Evolutionary conservation across 2,329 filamentous ascomycete genomes (phyloP).

Genomic region (Xylaria sp.): DNA sequence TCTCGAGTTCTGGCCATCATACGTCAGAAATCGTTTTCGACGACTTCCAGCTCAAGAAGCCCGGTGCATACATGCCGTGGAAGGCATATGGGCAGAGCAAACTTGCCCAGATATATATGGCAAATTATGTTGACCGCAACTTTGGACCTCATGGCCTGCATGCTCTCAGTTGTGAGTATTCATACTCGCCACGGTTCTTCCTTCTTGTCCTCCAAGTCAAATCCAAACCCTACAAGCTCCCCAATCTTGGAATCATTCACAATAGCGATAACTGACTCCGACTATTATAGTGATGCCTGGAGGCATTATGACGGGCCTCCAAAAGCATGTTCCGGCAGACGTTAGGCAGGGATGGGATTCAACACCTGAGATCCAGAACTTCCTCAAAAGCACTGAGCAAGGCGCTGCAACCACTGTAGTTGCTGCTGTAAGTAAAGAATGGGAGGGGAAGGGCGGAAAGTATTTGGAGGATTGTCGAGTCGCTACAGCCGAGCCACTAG

Average conservation of each 20-base stretch:
- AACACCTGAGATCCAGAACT: not conserved
- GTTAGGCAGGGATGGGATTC: not conserved
- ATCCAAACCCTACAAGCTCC: not conserved
- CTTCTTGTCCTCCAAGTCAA: not conserved
- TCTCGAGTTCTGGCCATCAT: constrained; percentile 33
- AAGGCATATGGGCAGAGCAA: constrained; percentile 55
- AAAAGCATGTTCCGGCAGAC: constrained; percentile 30
- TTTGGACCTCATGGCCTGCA: constrained; percentile 56
- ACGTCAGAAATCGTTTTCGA: constrained; percentile 27
- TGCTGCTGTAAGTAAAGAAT: constrained; percentile 53
- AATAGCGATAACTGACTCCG: not conserved
- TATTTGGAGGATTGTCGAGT: constrained; percentile 34
- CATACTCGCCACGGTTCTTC: not conserved
- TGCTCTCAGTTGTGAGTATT: constrained; percentile 46
- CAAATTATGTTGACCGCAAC: constrained; percentile 59
- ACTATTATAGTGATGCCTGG: constrained; percentile 26
- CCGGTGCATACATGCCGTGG: constrained; percentile 22
- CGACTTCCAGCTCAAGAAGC: constrained; percentile 27
- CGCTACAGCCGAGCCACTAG: constrained; percentile 9
- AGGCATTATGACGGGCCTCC: constrained; percentile 28
- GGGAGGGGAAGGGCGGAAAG: constrained; percentile 38
- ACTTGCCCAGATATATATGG: constrained; percentile 58
- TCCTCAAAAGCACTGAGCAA: constrained; percentile 49
- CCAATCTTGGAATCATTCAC: too few species aligned
- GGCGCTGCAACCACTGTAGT: constrained; percentile 56